These are phyloP conservation scores for Mycena galopus DNA, from an alignment of 768 basidiomycete species.

Conservation along the genomic window DNA sequence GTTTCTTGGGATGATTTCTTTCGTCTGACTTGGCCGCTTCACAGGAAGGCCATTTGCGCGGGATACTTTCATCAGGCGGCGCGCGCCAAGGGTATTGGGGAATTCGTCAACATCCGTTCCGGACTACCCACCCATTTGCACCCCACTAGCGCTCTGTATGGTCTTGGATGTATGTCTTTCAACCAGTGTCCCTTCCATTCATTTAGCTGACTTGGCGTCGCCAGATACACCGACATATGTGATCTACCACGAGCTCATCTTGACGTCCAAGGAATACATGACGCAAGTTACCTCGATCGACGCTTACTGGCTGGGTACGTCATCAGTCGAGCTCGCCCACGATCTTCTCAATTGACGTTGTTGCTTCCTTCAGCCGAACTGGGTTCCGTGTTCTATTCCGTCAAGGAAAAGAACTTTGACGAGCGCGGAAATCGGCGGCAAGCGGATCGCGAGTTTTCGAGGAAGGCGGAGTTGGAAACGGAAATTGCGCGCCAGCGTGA, in stretches of 20 bases:
- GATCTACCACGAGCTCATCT: slow-evolving; percentile 95
- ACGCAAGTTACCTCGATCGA: slow-evolving; percentile 99
- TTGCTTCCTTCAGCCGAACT: slow-evolving; percentile 75
- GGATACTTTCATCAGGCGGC: slow-evolving; percentile 99
- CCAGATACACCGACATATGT: slow-evolving; percentile 96
- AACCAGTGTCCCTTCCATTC: neutral
- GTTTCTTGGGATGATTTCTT: neutral
- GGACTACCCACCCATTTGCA: slow-evolving; percentile 96
- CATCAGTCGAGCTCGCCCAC: neutral
- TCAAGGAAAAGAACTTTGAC: slow-evolving; percentile 98
- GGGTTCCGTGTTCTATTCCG: slow-evolving; percentile 97
- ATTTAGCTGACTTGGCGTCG: slow-evolving; percentile 30
- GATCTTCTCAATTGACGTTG: neutral
- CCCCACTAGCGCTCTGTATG: slow-evolving; percentile 96
- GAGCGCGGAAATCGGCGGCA: slow-evolving; percentile 82
- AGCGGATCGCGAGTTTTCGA: slow-evolving; percentile 92
- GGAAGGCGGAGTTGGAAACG: slow-evolving; percentile 90
- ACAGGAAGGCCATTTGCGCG: slow-evolving; percentile 94
- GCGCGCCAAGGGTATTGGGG: slow-evolving; percentile 97
- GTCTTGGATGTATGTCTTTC: slow-evolving; percentile 90
- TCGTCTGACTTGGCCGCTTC: slow-evolving; percentile 10
- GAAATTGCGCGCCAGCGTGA: slow-evolving; percentile 90
- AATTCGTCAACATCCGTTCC: slow-evolving; percentile 97
- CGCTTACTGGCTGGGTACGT: slow-evolving; percentile 94
- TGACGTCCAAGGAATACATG: slow-evolving; percentile 98